These are phyloP conservation scores for Komagataella populi DNA, from an alignment of 805 yeast species.

Conservation along the genomic window DNA sequence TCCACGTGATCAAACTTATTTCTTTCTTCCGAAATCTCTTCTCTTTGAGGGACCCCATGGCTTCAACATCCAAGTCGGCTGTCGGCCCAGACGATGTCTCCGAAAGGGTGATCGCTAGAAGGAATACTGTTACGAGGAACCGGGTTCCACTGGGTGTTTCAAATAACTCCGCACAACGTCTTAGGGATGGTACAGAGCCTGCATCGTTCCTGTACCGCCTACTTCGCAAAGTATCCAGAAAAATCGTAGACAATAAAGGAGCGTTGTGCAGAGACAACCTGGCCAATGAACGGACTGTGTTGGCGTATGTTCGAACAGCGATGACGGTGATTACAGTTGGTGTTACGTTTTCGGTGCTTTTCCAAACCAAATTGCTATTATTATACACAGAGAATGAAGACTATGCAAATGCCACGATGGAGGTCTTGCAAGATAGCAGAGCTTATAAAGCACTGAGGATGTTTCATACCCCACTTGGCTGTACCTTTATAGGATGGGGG, in stretches of 20 bases:
- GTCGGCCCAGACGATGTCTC: not conserved
- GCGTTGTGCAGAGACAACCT: constrained; percentile 11
- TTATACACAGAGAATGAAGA: not conserved
- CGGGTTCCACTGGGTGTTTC: not conserved
- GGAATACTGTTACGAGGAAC: not conserved
- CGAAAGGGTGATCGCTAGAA: not conserved
- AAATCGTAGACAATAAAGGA: not conserved
- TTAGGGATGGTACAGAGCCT: not conserved
- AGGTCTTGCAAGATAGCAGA: not conserved
- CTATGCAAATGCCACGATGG: not conserved
- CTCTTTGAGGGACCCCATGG: not conserved
- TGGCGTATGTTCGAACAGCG: constrained; percentile 49
- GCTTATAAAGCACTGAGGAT: not conserved
- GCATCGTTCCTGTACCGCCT: not conserved
- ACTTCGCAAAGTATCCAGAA: not conserved
- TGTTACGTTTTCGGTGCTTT: constrained; percentile 37
- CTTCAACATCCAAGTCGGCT: not conserved
- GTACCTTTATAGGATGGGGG: not conserved
- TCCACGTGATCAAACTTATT: not conserved
- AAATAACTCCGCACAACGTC: not conserved
- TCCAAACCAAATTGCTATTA: constrained; percentile 7
- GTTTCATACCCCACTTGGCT: not conserved
- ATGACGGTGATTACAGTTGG: constrained; percentile 38
- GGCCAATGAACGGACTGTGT: constrained; percentile 48
- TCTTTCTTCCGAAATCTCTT: no score